Evolutionary conservation across 148 eudicot genomes (phyloP), one percentile per base, ranked within the genome.

Genomic region (Linanthus parryae): DNA sequence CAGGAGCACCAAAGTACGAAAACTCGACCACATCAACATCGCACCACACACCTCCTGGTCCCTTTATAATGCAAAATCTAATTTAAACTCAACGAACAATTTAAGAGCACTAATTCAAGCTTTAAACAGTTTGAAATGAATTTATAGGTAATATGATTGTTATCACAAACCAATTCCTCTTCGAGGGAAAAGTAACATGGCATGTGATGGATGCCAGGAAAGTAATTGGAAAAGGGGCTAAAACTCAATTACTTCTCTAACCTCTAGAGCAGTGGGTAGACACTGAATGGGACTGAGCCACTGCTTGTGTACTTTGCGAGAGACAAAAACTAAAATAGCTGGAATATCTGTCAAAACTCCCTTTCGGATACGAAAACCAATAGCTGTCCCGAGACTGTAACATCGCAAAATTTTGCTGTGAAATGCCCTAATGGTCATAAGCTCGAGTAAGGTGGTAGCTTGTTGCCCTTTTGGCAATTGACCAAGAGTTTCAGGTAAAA

Each of bases 41-140:
- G 56, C 96, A 91, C 98, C 98, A 91, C 22, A 91, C 85, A 27
- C 96, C 95, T 63, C 98, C 98, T 49, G 98, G 98, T 52, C 98
- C 98, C 98, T 91, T 61, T 44, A 66, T n/a, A n/a, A n/a, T n/a
- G n/a, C n/a, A n/a, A n/a, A n/a, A n/a, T n/a, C n/a, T n/a, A n/a
- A n/a, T n/a, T n/a, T n/a, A n/a, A n/a, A n/a, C n/a, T n/a, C n/a
- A n/a, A n/a, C n/a, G n/a, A n/a, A n/a, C n/a, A n/a, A n/a, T n/a
- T n/a, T n/a, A n/a, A n/a, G n/a, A n/a, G n/a, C n/a, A n/a, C n/a
- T n/a, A n/a, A n/a, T n/a, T n/a, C n/a, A n/a, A n/a, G n/a, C n/a
- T n/a, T n/a, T n/a, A n/a, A n/a, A n/a, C n/a, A n/a, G n/a, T n/a
- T n/a, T n/a, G n/a, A n/a, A n/a, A n/a, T n/a, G n/a, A n/a, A n/a